Percentiles rank a stretch among this genome's conserved stretches.
Conservation (phyloP, 805 yeast genomes). For the Zygosaccharomyces pseudorouxii region DNA sequence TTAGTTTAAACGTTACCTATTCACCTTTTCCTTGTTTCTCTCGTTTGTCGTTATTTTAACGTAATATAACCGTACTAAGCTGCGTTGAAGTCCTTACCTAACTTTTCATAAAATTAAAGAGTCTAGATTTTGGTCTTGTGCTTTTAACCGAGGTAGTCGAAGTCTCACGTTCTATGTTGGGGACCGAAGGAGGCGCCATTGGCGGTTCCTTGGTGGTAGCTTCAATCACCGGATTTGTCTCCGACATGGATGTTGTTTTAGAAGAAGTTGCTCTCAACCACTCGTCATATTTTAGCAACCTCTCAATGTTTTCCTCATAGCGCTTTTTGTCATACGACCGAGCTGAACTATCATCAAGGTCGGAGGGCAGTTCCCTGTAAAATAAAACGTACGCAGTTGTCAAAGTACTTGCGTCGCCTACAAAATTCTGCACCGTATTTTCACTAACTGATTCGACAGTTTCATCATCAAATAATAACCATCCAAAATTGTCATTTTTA, state of each 20-base stretch:
- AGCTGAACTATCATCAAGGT: slow-evolving; percentile 14
- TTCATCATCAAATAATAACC: slow-evolving; percentile 95
- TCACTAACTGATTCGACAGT: slow-evolving; percentile 87
- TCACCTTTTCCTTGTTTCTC: not conserved
- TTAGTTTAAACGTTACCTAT: not conserved
- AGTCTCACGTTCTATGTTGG: slow-evolving; percentile 10
- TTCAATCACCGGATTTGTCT: slow-evolving; percentile 10
- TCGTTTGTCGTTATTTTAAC: not conserved
- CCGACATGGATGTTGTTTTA: slow-evolving; percentile 7
- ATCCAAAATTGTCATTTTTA: slow-evolving; percentile 70
- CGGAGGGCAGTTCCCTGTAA: slow-evolving; percentile 52
- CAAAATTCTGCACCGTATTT: slow-evolving; percentile 72
- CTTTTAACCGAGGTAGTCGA: slow-evolving; percentile 12
- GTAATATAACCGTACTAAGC: not conserved
- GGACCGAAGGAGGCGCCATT: slow-evolving; percentile 7
- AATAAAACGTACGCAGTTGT: slow-evolving; percentile 90
- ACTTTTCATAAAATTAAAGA: slow-evolving; percentile 25
- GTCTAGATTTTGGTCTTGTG: slow-evolving; percentile 24
- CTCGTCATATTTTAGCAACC: slow-evolving; percentile 26
- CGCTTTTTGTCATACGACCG: slow-evolving; percentile 1
- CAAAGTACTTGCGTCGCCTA: slow-evolving; percentile 82
- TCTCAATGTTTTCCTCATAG: slow-evolving; percentile 22
- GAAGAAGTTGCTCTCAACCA: slow-evolving; percentile 12
- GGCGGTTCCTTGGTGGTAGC: slow-evolving; percentile 16
- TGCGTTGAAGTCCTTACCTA: not conserved